Conservation (phyloP, 257 asterid genomes). For the Capsicum rhomboideum region DNA sequence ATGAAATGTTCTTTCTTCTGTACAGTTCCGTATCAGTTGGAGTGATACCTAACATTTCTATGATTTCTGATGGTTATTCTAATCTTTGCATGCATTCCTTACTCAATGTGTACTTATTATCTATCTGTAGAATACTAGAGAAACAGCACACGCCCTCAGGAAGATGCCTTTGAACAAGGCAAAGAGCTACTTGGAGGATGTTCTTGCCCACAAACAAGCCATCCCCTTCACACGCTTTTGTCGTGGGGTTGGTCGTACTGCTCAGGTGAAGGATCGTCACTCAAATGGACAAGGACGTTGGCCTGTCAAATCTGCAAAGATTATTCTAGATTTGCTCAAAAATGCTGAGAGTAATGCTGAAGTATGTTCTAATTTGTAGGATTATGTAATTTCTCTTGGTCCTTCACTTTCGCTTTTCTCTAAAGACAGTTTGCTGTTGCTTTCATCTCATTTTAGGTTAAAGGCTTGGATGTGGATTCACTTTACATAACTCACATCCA, state of each 20-base stretch:
- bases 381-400: not conserved
- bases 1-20: not conserved
- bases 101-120: not conserved
- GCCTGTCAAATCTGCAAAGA: conserved; percentile 78
- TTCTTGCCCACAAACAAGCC: conserved; percentile 83
- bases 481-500: conserved; percentile 87
- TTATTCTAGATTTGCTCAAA: conserved; percentile 66
- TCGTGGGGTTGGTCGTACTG: conserved; percentile 83
- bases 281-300: conserved; percentile 91
- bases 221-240: conserved; percentile 40
- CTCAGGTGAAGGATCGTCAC: conserved; percentile 89
- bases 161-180: conserved; percentile 69
- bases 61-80: not conserved
- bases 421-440: not conserved
- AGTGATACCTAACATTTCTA: not conserved
- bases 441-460: conserved; percentile 38
- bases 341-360: conserved; percentile 92
- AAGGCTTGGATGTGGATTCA: conserved; percentile 87
- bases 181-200: conserved; percentile 84
- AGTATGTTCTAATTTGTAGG: conserved; percentile 19
- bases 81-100: not conserved
- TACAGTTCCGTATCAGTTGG: not conserved
- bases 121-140: conserved; percentile 62
- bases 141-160: conserved; percentile 79
- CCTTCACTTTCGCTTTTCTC: not conserved